Conservation (phyloP, 2,329 filamentous ascomycete genomes). For the Phaeoacremonium minimum region DNA sequence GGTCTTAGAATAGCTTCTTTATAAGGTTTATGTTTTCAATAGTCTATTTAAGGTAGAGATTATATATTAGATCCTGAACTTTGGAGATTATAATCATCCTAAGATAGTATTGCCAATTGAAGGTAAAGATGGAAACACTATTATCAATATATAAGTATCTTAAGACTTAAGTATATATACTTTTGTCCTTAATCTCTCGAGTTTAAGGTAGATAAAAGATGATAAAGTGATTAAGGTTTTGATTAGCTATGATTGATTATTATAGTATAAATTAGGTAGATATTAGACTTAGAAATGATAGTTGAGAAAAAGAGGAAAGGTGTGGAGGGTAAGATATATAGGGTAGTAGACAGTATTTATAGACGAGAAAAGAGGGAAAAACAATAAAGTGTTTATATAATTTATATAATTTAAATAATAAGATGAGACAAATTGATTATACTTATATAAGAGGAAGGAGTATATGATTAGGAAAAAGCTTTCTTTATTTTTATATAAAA, state of each 20-base stretch:
- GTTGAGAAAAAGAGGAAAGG: background rate
- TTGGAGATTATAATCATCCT: background rate
- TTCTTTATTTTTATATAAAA: background rate
- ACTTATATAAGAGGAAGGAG: background rate
- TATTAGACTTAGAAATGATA: background rate
- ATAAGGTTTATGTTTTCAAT: background rate
- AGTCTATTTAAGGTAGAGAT: background rate
- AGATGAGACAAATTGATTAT: background rate
- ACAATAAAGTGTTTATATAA: no score
- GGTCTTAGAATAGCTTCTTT: no score
- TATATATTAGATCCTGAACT: no score
- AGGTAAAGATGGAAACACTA: no score
- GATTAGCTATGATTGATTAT: background rate
- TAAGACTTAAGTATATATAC: no score
- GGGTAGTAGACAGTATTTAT: background rate
- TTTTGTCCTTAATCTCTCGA: no score
- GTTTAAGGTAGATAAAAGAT: no score
- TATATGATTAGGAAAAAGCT: background rate
- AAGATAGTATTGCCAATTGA: background rate
- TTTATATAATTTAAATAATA: background rate
- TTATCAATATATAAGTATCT: no score
- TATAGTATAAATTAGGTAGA: background rate
- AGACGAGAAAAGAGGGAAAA: no score
- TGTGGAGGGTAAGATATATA: background rate
- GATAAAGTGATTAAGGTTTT: no score